Evolutionary conservation across 306 rosid species (phyloP).

Genomic region (Calophaca sinica): DNA sequence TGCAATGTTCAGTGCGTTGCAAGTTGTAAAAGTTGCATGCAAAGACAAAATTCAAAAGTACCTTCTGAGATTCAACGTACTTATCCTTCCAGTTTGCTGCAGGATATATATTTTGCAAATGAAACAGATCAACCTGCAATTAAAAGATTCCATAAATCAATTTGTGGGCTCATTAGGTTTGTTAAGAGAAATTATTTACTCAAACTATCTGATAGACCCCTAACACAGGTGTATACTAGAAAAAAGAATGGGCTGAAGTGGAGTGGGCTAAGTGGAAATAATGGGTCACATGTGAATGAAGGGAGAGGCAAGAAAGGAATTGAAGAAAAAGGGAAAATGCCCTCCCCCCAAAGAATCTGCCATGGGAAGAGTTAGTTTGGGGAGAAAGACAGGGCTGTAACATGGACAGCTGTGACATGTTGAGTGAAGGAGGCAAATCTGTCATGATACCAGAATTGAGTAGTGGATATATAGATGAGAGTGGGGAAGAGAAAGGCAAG

Average conservation of each 20-base stretch:
- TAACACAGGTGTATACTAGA: not conserved
- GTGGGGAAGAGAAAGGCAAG: not conserved
- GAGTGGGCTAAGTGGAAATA: constrained; percentile 9
- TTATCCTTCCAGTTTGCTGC: constrained; percentile 74
- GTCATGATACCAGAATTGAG: constrained; percentile 8
- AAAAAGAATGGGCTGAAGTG: constrained; percentile 1
- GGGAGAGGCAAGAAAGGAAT: not conserved
- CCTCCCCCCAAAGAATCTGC: not conserved
- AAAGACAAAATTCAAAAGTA: constrained; percentile 38
- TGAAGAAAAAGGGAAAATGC: constrained; percentile 1
- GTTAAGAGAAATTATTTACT: constrained; percentile 37
- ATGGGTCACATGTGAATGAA: not conserved
- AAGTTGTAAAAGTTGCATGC: constrained; percentile 34
- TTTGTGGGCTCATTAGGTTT: not conserved
- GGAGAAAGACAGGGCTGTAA: not conserved
- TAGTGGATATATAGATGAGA: not conserved
- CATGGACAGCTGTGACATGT: constrained; percentile 12
- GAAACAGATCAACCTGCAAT: constrained; percentile 86
- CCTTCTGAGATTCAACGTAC: constrained; percentile 81
- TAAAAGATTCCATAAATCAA: constrained; percentile 28
- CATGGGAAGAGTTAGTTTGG: not conserved
- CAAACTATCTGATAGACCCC: constrained; percentile 2
- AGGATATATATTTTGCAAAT: constrained; percentile 75
- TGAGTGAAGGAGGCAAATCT: constrained; percentile 10
- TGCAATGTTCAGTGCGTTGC: constrained; percentile 16